Evolutionary conservation across 164 flowering plant genomes (phyloP), one percentile per base, ranked within the genome.

Genomic region (Vitis amurensis): DNA sequence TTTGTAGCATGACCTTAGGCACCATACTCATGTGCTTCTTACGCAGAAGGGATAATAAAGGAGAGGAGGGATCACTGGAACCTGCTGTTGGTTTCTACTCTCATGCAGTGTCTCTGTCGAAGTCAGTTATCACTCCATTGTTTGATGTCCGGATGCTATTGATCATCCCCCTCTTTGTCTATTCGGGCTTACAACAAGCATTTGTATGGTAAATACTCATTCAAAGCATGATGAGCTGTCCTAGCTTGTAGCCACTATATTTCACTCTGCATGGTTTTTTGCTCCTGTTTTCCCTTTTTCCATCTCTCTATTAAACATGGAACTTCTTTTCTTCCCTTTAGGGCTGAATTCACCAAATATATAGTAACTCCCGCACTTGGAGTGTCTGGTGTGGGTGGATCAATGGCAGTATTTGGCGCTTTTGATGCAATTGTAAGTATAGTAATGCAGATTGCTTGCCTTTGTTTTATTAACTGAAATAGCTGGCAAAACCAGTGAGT

Each of bases 171-270:
- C 93, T 93, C 51, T 79, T 95, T 70, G 89, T 88, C 56, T 95
- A 93, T 81, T 90, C 98, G n/a, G 99, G 99, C 67, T 78, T 95
- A 69, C 99, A 95, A 72, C 94, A 88, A 78, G 94, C 98, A 71
- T 95, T 95, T 88, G 96, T 93, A 29, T 93, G 97, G 99, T 95
- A 82, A 75, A 30, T 57, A 48, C 69, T 57, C 14, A 30, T 47
- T 57, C 27, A 55, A 27, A 10, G 11, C 67, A 13, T 69, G n/a
- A 16, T 61, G 63, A n/a, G 5, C 6, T 15, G 11, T 59, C 48
- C 9, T 67, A 23, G 70, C 11, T 47, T 50, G 15, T 19, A 12
- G 44, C 12, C 31, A n/a, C 44, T 61, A 11, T 10, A 8, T 27
- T 59, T 60, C 29, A 71, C 27, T 30, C 13, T 64, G 47, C 59